Percentiles rank a stretch among this genome's conserved stretches.
phyloP scores from a whole-genome alignment of 2,329 filamentous ascomycete genomes.

The Claviceps sp. region DNA sequence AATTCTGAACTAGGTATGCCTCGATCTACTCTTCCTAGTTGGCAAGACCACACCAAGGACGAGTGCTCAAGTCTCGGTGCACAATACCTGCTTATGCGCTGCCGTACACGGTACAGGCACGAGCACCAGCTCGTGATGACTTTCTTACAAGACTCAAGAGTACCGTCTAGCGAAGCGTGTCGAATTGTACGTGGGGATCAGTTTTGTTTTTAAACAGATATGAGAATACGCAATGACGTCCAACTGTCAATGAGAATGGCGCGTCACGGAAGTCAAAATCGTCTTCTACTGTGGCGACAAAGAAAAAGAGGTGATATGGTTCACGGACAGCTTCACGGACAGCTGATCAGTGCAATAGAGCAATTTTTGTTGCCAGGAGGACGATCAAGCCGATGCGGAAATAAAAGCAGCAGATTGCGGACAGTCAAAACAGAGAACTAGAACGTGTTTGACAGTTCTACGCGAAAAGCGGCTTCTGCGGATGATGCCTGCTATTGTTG shows the following conservation, averaged over 20 bases:
- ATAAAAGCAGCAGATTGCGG: not conserved
- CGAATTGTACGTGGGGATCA: slow-evolving; percentile 4
- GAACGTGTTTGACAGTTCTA: not conserved
- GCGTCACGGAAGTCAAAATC: slow-evolving; percentile 6
- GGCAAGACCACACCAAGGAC: not conserved
- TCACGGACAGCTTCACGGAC: slow-evolving; percentile 10
- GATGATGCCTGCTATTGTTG: not conserved
- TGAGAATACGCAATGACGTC: slow-evolving; percentile 8
- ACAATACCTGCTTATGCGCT: not conserved
- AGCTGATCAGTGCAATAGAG: slow-evolving; percentile 1
- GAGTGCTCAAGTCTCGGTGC: not conserved
- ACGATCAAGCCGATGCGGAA: not conserved
- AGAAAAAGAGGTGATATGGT: slow-evolving; percentile 6
- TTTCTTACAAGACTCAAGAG: slow-evolving; percentile 6
- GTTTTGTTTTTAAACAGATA: not conserved
- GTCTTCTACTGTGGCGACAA: slow-evolving; percentile 11
- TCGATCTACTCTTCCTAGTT: not conserved
- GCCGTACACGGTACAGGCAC: not conserved
- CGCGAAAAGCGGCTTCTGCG: not conserved
- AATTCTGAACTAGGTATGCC: not conserved
- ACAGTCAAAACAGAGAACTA: not conserved
- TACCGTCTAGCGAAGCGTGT: slow-evolving; percentile 2
- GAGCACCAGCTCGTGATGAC: slow-evolving; percentile 1
- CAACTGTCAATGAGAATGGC: slow-evolving; percentile 3
- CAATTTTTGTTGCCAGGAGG: not conserved